Evolutionary conservation across 768 basidiomycete species (phyloP).

Genomic region (Pulveroboletus frians): DNA sequence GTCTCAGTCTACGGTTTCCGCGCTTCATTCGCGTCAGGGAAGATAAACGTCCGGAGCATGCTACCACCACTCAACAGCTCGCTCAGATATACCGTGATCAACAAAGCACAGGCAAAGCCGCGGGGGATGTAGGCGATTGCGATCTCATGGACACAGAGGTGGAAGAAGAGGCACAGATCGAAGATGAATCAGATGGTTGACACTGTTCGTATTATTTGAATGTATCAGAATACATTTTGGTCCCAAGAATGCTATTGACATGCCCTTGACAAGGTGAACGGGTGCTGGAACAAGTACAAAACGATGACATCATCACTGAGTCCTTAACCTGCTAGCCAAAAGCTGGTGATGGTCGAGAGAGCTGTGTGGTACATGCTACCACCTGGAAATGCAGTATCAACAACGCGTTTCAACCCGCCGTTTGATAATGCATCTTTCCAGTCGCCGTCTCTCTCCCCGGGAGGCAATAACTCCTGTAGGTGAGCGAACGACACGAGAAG

Average conservation of each 20-base stretch:
- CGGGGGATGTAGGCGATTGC: slow-evolving; percentile 47
- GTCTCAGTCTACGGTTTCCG: slow-evolving; percentile 84
- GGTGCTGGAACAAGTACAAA: neutral
- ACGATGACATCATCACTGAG: neutral
- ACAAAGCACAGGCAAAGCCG: slow-evolving; percentile 34
- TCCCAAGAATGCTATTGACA: neutral
- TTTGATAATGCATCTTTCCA: slow-evolving; percentile 30
- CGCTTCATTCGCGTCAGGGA: slow-evolving; percentile 70
- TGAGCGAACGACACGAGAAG: slow-evolving; percentile 37
- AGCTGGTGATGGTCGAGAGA: slow-evolving; percentile 15
- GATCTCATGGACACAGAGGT: slow-evolving; percentile 55
- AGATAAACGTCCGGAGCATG: slow-evolving; percentile 70
- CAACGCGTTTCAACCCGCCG: slow-evolving; percentile 21
- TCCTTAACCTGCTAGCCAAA: slow-evolving; percentile 13
- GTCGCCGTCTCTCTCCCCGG: slow-evolving; percentile 28
- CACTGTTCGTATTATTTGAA: neutral
- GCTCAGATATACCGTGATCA: slow-evolving; percentile 66
- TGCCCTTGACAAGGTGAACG: neutral
- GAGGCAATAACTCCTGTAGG: slow-evolving; percentile 27
- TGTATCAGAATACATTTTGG: neutral
- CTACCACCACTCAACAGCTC: slow-evolving; percentile 67
- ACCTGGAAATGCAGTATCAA: slow-evolving; percentile 25
- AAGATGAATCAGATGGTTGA: slow-evolving; percentile 28
- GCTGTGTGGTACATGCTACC: slow-evolving; percentile 25
- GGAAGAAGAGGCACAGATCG: slow-evolving; percentile 25